Percentiles rank a stretch among this genome's conserved stretches.
These are phyloP conservation scores for Stellera chamaejasme DNA, from an alignment of 345 rosid species.

Conservation along the genomic window DNA sequence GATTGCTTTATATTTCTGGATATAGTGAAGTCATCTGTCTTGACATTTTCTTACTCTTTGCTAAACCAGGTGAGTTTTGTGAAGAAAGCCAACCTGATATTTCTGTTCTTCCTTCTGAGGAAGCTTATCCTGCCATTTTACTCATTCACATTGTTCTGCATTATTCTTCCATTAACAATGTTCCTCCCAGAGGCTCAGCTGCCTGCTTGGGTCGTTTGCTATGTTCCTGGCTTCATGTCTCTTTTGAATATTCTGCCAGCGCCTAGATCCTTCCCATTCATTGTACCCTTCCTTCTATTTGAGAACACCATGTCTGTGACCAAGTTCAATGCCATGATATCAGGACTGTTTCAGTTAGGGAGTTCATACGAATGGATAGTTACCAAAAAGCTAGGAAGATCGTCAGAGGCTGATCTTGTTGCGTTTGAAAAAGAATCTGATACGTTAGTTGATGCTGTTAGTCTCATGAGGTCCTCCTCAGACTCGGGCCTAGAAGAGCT, in stretches of 20 bases:
- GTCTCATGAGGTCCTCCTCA: conserved; percentile 46
- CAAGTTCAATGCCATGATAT: conserved; percentile 94
- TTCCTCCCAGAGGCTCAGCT: conserved; percentile 85
- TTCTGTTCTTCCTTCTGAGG: conserved; percentile 77
- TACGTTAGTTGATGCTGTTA: conserved; percentile 23
- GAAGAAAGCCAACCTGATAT: conserved; percentile 81
- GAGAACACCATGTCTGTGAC: conserved; percentile 98
- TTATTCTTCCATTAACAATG: conserved; percentile 86
- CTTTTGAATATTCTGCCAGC: conserved; percentile 76
- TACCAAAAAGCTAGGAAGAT: conserved; percentile 84
- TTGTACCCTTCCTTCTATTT: conserved; percentile 87
- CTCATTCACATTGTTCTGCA: conserved; percentile 93
- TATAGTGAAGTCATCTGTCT: not conserved
- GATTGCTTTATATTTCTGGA: no score
- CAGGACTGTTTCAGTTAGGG: conserved; percentile 71
- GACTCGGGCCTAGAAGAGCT: conserved; percentile 65
- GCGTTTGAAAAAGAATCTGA: conserved; percentile 56
- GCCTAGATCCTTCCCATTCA: conserved; percentile 79
- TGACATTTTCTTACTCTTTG: not conserved
- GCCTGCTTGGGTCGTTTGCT: conserved; percentile 92
- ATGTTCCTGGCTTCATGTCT: conserved; percentile 81
- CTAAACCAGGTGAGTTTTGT: conserved; percentile 45
- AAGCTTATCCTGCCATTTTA: conserved; percentile 89
- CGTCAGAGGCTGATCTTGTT: conserved; percentile 85
- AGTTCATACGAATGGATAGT: conserved; percentile 94